phyloP scores from a whole-genome alignment of 2,329 filamentous ascomycete genomes.

The Tolypocladium tropicale region DNA sequence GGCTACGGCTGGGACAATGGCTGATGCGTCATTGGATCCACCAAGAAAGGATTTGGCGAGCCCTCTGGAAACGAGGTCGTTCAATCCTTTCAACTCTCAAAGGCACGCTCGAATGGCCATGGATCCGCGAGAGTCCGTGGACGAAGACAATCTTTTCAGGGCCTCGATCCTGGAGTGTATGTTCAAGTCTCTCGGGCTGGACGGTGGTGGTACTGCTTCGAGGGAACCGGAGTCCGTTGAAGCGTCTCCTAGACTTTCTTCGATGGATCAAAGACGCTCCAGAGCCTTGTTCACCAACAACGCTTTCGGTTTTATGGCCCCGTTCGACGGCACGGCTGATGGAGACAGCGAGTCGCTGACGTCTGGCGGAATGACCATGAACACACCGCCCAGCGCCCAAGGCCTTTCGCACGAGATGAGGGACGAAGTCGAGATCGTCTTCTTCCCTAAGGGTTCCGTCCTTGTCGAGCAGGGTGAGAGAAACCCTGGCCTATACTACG shows the following conservation, averaged over 20 bases:
- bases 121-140: conserved; percentile 69
- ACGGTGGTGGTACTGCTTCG: conserved; percentile 53
- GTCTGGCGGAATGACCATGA: conserved; percentile 54
- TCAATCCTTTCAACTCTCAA: conserved; percentile 47
- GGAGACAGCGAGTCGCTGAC: conserved; percentile 81
- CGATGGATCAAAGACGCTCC: conserved; percentile 70
- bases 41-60: conserved; percentile 27
- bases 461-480: conserved; percentile 93
- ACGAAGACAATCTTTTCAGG: conserved; percentile 83
- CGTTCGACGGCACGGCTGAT: conserved; percentile 64
- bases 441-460: conserved; percentile 88
- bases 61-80: conserved; percentile 38
- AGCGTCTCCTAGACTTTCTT: conserved; percentile 73
- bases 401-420: conserved; percentile 68
- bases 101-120: conserved; percentile 37
- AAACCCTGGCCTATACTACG: conserved; percentile 95
- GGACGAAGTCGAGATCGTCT: conserved; percentile 93
- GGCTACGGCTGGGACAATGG: conserved; percentile 8
- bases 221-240: conserved; percentile 68
- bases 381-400: conserved; percentile 53
- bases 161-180: conserved; percentile 90
- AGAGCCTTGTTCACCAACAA: conserved; percentile 63
- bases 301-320: conserved; percentile 84
- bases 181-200: conserved; percentile 84
- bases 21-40: conserved; percentile 7